A percentile compares a stretch with the other conserved stretches of the same genome.
Conservation (phyloP, 2,329 filamentous ascomycete genomes). For the Eutypa lata region DNA sequence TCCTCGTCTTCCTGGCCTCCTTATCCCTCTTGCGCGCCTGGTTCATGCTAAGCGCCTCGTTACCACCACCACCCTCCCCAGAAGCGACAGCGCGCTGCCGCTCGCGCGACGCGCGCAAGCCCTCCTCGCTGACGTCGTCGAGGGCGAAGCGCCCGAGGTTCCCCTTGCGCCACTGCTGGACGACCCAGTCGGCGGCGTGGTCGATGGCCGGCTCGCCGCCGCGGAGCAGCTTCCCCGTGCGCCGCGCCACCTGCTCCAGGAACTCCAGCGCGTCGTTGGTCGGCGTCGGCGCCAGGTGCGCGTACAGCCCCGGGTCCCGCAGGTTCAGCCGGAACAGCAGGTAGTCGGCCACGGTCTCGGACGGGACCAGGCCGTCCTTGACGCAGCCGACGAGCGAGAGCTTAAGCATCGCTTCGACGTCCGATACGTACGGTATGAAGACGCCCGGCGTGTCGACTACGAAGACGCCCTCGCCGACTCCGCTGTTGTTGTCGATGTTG, state of each 20-base stretch:
- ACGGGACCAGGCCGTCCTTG: constrained; percentile 79
- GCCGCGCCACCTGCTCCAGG: constrained; percentile 66
- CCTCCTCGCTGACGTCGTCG: constrained; percentile 67
- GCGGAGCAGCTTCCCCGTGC: constrained; percentile 72
- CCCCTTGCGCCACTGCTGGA: constrained; percentile 80
- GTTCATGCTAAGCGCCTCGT: constrained; percentile 57
- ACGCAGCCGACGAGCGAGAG: constrained; percentile 88
- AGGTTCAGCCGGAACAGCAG: constrained; percentile 81
- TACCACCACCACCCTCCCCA: constrained; percentile 43
- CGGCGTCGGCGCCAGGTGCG: constrained; percentile 54
- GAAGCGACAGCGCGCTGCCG: constrained; percentile 32
- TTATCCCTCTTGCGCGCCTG: constrained; percentile 68
- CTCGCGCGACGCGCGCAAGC: constrained; percentile 35
- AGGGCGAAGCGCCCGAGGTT: constrained; percentile 73
- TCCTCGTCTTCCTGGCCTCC: constrained; percentile 45
- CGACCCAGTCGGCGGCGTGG: constrained; percentile 72
- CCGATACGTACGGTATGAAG: constrained; percentile 86
- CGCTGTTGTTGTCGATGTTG: too few species aligned
- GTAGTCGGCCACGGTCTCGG: constrained; percentile 82
- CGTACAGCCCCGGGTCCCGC: constrained; percentile 60
- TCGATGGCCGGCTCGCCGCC: constrained; percentile 70
- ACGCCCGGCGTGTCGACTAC: constrained; percentile 91
- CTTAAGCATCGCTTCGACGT: constrained; percentile 88
- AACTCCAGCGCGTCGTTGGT: constrained; percentile 83
- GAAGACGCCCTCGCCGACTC: constrained; percentile 65